Evolutionary conservation across 352 stramenopile species (phyloP).

Genomic region (Globisporangium iwayamae): DNA sequence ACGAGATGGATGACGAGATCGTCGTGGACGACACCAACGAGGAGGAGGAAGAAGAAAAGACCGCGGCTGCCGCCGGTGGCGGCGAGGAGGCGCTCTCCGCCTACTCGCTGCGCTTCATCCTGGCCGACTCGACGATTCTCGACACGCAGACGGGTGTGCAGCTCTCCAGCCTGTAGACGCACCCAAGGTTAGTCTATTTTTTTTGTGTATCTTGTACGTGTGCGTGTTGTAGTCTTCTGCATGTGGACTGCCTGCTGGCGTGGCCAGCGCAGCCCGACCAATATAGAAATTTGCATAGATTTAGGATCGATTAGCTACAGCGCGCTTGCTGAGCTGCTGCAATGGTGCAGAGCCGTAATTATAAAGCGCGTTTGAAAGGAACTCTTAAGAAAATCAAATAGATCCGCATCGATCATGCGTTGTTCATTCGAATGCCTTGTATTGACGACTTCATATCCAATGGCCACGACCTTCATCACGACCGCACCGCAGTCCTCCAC

Average conservation of each 20-base stretch:
- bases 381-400: background rate
- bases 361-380: background rate
- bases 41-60: slow-evolving; percentile 1
- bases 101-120: slow-evolving; percentile 80
- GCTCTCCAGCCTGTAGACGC: slow-evolving; percentile 11
- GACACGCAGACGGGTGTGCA: slow-evolving; percentile 58
- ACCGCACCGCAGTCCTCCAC: too few species aligned
- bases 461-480: too few species aligned
- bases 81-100: slow-evolving; percentile 43
- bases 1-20: slow-evolving; percentile 36
- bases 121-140: slow-evolving; percentile 71
- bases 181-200: slow-evolving; percentile 5
- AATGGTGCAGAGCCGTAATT: background rate
- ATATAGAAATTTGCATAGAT: slow-evolving; percentile 9
- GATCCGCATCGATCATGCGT: background rate
- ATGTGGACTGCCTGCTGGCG: background rate
- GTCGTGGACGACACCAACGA: slow-evolving; percentile 40
- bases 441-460: too few species aligned
- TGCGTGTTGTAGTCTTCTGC: background rate
- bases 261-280: background rate
- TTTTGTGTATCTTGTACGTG: background rate
- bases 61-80: slow-evolving; percentile 1
- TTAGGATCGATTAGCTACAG: background rate
- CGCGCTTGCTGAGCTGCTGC: background rate
- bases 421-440: background rate